Evolutionary conservation across 805 yeast species (phyloP), one percentile per base, ranked within the genome.

Genomic region (Saccharomycopsis olivae): DNA sequence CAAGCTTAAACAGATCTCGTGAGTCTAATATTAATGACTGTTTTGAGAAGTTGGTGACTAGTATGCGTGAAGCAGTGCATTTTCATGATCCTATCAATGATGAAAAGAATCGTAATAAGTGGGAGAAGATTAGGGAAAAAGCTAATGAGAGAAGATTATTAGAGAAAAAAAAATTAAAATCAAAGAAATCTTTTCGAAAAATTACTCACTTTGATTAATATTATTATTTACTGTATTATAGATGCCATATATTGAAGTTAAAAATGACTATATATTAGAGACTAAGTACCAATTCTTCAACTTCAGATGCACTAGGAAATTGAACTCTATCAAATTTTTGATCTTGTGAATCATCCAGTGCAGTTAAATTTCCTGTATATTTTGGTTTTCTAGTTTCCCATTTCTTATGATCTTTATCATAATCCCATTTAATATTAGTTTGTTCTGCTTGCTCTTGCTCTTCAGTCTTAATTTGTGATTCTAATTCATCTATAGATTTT

Each of bases 1-100:
- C 79, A 25, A 88, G 82, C 43, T 52, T 58, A 6, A 60, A 71
- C 4, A 58, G 95, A 23, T 72, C 73, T 14, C 63, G 85, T 47
- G 75, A 71, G 11, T 59, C 57, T 8, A 84, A 84, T 51, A 54
- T 69, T 5, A 65, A 64, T 3, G 65, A 68, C 19, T 84, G 94
- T 48, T 71, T 73, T 43, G 57, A 58, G n/a, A 80, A 79, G 53
- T 62, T 84, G 10, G 59, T 71, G 3, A 49, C 57, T 2, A 79
- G 73, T 40, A 65, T 84, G 42, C 69, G 65, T 44, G 54, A 55
- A 1, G 55, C 56, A 1, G 71, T 71, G 1, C 58, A 56, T 43
- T 67, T 78, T 44, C 70, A 69, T 1, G 59, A 57, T 1, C 16
- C 33, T 11, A 82, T 74, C 37, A 57, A 65, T 1, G 61, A 66